Base-by-base conservation (phyloP, 257 asterid genomes). In the Echium plantagineum region DNA sequence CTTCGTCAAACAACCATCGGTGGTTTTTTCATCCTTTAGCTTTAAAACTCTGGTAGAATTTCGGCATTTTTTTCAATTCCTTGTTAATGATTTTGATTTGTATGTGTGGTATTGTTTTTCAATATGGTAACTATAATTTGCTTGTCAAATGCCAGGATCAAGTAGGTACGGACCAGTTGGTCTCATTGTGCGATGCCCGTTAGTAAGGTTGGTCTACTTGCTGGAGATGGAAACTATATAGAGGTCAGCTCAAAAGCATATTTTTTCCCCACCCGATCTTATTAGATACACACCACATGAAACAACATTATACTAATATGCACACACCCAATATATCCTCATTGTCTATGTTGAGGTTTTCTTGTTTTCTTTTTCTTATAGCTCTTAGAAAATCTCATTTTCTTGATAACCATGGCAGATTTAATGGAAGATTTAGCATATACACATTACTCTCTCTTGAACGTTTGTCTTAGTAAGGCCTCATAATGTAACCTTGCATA, bases 1-100 rank as follows among this genome's bases (percentile, higher is more conserved):
- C 96, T 88, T 62, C 87, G 86, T 64, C 90, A 81, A 71, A 91
- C 98, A 55, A 83, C 96, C 55, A 72, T 80, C 56, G 94, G 94
- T 61, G 59, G 91, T n/a, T 71, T 85, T 72, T 88, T 83, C 81
- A 72, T 79, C 86, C 76, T 85, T 66, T 87, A 83, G 87, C 72
- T 82, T 72, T 60, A 52, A 63, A 52, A 63, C 55, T 70, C 66
- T 70, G 59, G 56, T 62, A 56, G 19, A 38, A 63, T 42, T 42
- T 42, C 15, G 10, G 52, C 61, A 53, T 66, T 86, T 67, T 66
- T 66, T 62, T 55, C 30, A 26, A 35, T 67, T 58, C 26, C 21
- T 60, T 7, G 22, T 32, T 4, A 5, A 28, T 63, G 52, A 57
- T 61, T 54, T 28, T 12, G 32, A 31, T 16, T 30, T 46, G 22